These are phyloP conservation scores for Colletotrichum sp. DNA, from an alignment of 2,329 filamentous ascomycete species.

Conservation along the genomic window DNA sequence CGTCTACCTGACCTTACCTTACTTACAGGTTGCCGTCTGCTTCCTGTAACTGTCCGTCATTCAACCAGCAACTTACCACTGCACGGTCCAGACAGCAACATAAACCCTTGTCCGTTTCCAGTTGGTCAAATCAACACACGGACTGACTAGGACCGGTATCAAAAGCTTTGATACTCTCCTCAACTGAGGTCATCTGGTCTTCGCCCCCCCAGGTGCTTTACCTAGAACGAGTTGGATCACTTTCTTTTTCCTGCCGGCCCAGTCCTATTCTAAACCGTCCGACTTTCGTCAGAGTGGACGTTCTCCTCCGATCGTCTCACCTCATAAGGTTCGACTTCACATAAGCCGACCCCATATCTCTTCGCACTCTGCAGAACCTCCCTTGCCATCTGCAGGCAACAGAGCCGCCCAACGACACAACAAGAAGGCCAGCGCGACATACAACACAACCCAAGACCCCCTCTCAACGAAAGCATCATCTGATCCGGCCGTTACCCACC, in stretches of 20 bases:
- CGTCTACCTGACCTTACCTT: not conserved
- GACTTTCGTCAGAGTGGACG: not conserved
- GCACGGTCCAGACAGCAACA: not conserved
- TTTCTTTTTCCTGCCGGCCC: not conserved
- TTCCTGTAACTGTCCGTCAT: not conserved
- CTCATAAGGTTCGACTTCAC: slow-evolving; percentile 17
- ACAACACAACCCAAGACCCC: not conserved
- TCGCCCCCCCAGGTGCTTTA: not conserved
- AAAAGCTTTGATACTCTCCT: slow-evolving; percentile 18
- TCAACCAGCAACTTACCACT: not conserved
- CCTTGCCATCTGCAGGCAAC: slow-evolving; percentile 6
- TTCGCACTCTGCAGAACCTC: slow-evolving; percentile 5
- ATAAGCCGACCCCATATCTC: slow-evolving; percentile 13
- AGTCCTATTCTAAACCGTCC: not conserved
- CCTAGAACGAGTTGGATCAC: not conserved
- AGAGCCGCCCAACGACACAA: slow-evolving; percentile 14
- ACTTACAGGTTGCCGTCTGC: not conserved
- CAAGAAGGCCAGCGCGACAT: not conserved
- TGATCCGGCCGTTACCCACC: slow-evolving; percentile 14
- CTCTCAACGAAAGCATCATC: not conserved
- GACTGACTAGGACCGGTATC: slow-evolving; percentile 17
- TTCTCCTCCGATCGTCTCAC: slow-evolving; percentile 10
- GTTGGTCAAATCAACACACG: slow-evolving; percentile 21
- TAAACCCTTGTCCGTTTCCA: slow-evolving; percentile 18
- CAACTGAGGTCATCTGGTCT: slow-evolving; percentile 14